Percentiles rank a stretch among this genome's conserved stretches.
These are phyloP conservation scores for Aspergillus pseudoterreus DNA, from an alignment of 2,329 filamentous ascomycete genomes.

Conservation along the genomic window DNA sequence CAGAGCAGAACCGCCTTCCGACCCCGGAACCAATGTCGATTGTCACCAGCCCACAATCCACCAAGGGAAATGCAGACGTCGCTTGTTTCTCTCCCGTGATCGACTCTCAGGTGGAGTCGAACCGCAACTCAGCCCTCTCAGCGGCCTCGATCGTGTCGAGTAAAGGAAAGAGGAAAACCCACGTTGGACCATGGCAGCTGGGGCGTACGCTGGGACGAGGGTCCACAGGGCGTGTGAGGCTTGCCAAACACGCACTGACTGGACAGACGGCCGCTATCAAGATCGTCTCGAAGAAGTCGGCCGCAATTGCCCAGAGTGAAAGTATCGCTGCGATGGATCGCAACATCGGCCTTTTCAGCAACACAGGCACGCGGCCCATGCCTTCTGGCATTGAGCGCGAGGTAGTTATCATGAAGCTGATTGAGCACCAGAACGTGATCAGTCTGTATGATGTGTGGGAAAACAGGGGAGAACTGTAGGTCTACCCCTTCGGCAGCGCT, in stretches of 20 bases:
- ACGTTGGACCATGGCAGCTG: conserved; percentile 90
- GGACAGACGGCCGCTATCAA: conserved; percentile 87
- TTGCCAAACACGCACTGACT: conserved; percentile 76
- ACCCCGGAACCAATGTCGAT: conserved; percentile 26
- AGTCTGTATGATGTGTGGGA: conserved; percentile 97
- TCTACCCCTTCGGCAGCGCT: conserved; percentile 4
- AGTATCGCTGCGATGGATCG: conserved; percentile 80
- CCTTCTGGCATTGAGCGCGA: conserved; percentile 90
- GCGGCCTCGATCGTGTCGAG: conserved; percentile 54
- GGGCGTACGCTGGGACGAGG: conserved; percentile 87
- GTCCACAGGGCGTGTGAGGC: conserved; percentile 79
- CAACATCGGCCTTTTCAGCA: conserved; percentile 57
- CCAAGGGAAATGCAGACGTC: conserved; percentile 39
- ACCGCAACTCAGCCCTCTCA: conserved; percentile 52
- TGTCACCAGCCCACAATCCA: conserved; percentile 22
- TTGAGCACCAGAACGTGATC: conserved; percentile 92
- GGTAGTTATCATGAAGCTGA: conserved; percentile 93
- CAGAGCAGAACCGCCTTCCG: conserved; percentile 15
- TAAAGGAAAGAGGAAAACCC: conserved; percentile 59
- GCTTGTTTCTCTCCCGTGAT: conserved; percentile 53
- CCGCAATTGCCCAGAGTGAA: conserved; percentile 75
- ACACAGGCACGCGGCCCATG: conserved; percentile 64
- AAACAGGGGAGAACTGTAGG: conserved; percentile 89
- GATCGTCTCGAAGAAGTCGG: conserved; percentile 82
- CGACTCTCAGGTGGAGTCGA: conserved; percentile 47